A percentile compares a stretch with the other conserved stretches of the same genome.
phyloP scores from a whole-genome alignment of 768 basidiomycete genomes.

The Mycena latifolia region DNA sequence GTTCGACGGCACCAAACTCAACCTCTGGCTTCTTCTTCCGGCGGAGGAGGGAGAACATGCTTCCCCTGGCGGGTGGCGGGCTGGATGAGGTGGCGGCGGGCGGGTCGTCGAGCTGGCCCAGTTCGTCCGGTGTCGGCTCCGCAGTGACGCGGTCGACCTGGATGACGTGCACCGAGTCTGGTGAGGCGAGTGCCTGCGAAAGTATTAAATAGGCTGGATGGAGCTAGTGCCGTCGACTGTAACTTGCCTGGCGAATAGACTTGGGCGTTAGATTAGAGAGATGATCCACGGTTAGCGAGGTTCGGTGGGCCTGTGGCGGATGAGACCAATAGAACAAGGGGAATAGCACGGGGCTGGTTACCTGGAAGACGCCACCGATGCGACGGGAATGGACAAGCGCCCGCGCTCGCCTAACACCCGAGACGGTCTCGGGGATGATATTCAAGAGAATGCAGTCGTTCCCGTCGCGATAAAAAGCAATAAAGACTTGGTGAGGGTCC shows the following conservation, averaged over 20 bases:
- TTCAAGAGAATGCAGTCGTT: constrained; percentile 58
- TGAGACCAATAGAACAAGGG: constrained; percentile 6
- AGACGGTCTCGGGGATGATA: constrained; percentile 56
- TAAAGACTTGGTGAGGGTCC: constrained; percentile 52
- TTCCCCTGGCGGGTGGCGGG: constrained; percentile 36
- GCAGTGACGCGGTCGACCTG: constrained; percentile 28
- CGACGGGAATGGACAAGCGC: constrained; percentile 62
- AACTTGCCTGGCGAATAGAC: constrained; percentile 52
- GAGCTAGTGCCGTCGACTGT: constrained; percentile 14
- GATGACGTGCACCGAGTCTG: constrained; percentile 36
- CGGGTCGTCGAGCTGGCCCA: constrained; percentile 14
- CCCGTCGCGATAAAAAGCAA: constrained; percentile 60
- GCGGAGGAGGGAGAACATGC: constrained; percentile 51
- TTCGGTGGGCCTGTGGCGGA: constrained; percentile 54
- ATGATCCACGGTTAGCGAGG: constrained; percentile 59
- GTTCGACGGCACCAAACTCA: constrained; percentile 32
- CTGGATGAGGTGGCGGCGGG: constrained; percentile 13
- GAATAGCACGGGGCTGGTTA: constrained; percentile 31
- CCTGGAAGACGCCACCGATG: constrained; percentile 60
- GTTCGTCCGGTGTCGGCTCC: constrained; percentile 28
- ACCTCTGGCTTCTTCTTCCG: constrained; percentile 53
- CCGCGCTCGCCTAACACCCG: constrained; percentile 55
- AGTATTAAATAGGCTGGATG: constrained; percentile 3
- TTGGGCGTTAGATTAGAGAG: constrained; percentile 57
- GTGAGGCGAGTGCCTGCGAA: constrained; percentile 31